Conservation (phyloP, 371 early-diverging fungal species). For the Entomophthora muscae region DNA sequence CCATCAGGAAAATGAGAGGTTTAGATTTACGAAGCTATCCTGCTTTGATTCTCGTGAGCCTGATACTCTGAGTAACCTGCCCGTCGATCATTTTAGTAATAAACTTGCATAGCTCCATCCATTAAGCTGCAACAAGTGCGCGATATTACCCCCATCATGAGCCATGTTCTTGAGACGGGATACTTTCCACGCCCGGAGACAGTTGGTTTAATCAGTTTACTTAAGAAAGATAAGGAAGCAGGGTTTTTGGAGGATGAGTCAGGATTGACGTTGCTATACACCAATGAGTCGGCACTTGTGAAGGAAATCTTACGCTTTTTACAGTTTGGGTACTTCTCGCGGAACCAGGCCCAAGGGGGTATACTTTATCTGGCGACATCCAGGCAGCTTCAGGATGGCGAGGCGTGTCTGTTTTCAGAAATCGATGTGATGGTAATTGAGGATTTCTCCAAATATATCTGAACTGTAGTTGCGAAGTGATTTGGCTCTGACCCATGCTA, state of each 20-base stretch:
- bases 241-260: not conserved
- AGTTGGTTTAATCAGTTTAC: not conserved
- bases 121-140: not conserved
- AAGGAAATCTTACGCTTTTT: not conserved
- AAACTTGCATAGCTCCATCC: not conserved
- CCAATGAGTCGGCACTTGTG: not conserved
- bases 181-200: not conserved
- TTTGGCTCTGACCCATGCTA: not conserved
- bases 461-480: not conserved
- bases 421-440: not conserved
- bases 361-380: not conserved
- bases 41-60: not conserved
- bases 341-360: not conserved
- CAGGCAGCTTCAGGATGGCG: not conserved
- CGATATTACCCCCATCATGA: not conserved
- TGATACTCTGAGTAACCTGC: not conserved
- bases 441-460: too few relatives aligned
- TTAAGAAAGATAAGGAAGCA: not conserved
- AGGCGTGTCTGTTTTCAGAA: not conserved
- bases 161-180: not conserved
- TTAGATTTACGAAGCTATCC: not conserved
- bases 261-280: not conserved
- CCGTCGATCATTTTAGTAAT: not conserved
- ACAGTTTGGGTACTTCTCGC: not conserved
- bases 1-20: not conserved